Evolutionary conservation across 345 rosid genomes (phyloP).

Genomic region (Eucalyptus leucophloia): DNA sequence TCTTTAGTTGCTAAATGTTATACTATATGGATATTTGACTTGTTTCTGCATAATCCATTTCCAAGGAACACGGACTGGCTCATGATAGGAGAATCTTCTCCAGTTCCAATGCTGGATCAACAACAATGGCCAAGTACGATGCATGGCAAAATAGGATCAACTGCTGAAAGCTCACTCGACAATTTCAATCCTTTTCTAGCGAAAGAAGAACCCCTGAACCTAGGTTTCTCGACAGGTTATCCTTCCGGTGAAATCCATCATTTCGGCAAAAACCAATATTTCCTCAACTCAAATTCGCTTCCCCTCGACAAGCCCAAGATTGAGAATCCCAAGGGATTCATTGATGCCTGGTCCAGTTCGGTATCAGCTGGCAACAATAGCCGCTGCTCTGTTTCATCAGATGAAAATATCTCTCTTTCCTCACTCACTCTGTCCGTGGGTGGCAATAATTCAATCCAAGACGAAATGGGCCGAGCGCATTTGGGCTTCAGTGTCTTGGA

Average conservation of each 20-base stretch:
- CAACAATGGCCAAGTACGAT: conserved; percentile 8
- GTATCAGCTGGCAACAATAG: background rate
- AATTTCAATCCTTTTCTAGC: background rate
- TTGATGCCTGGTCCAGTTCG: conserved; percentile 44
- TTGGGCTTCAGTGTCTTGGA: conserved; percentile 20
- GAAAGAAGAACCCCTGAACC: conserved; percentile 1
- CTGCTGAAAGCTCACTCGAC: background rate
- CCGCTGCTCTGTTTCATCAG: conserved; percentile 14
- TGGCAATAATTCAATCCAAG: conserved; percentile 10
- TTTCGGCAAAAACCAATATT: background rate
- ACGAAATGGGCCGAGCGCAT: conserved; percentile 22
- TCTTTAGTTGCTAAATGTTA: background rate
- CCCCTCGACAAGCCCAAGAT: background rate
- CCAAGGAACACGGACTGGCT: conserved; percentile 23
- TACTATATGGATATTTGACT: background rate
- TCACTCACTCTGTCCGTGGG: conserved; percentile 47
- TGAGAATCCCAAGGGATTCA: conserved; percentile 26
- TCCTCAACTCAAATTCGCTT: conserved; percentile 4
- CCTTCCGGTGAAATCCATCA: background rate
- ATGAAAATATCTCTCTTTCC: conserved; percentile 17
- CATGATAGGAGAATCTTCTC: conserved; percentile 12
- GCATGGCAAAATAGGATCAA: background rate
- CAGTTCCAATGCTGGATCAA: background rate
- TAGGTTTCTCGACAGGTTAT: conserved; percentile 2
- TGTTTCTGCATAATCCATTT: background rate